Evolutionary conservation across 2,329 filamentous ascomycete genomes (phyloP).

Genomic region (Cladophialophora yegresii): DNA sequence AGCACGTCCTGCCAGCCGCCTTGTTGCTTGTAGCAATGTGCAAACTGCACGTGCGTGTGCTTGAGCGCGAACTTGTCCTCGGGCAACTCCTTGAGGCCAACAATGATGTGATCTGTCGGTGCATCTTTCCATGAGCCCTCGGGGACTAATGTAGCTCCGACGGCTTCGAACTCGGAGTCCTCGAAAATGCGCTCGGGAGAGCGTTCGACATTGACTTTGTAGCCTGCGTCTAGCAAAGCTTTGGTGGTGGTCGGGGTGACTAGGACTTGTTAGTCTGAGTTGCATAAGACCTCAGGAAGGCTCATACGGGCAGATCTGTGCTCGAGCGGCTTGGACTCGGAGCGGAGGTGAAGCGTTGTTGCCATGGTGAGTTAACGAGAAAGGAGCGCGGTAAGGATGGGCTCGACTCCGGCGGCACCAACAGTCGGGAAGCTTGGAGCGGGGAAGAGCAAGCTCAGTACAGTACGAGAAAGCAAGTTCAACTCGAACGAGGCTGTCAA

Average conservation of each 20-base stretch:
- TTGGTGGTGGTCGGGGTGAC: slow-evolving; percentile 57
- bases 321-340: slow-evolving; percentile 36
- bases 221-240: slow-evolving; percentile 68
- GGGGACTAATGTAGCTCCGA: slow-evolving; percentile 66
- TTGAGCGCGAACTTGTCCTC: slow-evolving; percentile 68
- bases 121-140: slow-evolving; percentile 69
- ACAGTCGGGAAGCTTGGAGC: background rate
- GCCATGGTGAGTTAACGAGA: slow-evolving; percentile 28
- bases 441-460: background rate
- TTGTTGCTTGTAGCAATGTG: slow-evolving; percentile 76
- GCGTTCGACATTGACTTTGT: slow-evolving; percentile 67
- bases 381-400: background rate
- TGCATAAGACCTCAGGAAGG: background rate
- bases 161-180: slow-evolving; percentile 60
- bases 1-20: slow-evolving; percentile 77
- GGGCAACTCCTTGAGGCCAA: slow-evolving; percentile 77
- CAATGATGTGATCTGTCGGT: slow-evolving; percentile 67
- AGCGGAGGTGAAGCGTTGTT: slow-evolving; percentile 35
- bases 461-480: background rate
- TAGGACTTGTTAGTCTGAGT: slow-evolving; percentile 4
- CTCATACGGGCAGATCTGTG: slow-evolving; percentile 34
- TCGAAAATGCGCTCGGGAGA: slow-evolving; percentile 65
- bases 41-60: slow-evolving; percentile 72
- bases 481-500: background rate
- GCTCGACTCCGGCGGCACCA: background rate